Base-by-base conservation (phyloP, 371 early-diverging fungal species). In the Saksenaea oblongispora region DNA sequence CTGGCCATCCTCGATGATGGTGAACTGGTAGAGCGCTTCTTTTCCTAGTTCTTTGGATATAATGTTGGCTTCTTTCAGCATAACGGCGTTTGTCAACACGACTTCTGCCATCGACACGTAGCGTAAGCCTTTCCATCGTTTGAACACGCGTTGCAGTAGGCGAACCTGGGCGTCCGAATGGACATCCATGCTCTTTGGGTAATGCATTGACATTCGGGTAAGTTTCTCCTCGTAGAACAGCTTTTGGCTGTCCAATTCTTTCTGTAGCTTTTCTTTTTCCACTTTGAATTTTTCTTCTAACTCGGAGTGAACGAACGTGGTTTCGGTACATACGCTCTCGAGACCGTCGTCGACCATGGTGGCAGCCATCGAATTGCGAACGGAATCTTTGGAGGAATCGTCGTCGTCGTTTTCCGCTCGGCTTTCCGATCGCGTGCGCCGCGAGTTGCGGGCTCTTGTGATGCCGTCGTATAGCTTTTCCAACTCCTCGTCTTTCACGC, bases 11-110 rank as follows among this genome's bases (percentile, higher is more conserved):
- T 89, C 87, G 34, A 91, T 70, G 26, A 94, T 80, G 7, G 89
- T 83, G 65, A 94, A 90, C 70, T 95, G 94, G 69, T 93, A 96
- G 5, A 89, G 73, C 2, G 92, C 90, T 34, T 90, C 75, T 61
- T 92, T 92, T 5, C 80, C 82, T 11, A 94, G 77, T 64, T 96
- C 93, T 47, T 86, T 83, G 59, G 91, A 86, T 22, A 93, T 93
- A 14, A 94, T 85, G 64, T 95, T 96, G 59, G 94, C 95, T 62
- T 95, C 93, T 71, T 95, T 95, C 41, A 96, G 66, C 61, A 89
- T 65, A 3, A 89, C 84, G 0, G 91, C 91, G 53, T 89, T 83
- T 10, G 84, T 86, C 39, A 91, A 68, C 18, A 94, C 83, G 9
- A 78, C 78, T 65, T 92, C 89, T 4, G 92, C 91, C 73, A 94